Base-by-base conservation (phyloP, 2,329 filamentous ascomycete genomes). In the Paraphaeosphaeria sporulosa region DNA sequence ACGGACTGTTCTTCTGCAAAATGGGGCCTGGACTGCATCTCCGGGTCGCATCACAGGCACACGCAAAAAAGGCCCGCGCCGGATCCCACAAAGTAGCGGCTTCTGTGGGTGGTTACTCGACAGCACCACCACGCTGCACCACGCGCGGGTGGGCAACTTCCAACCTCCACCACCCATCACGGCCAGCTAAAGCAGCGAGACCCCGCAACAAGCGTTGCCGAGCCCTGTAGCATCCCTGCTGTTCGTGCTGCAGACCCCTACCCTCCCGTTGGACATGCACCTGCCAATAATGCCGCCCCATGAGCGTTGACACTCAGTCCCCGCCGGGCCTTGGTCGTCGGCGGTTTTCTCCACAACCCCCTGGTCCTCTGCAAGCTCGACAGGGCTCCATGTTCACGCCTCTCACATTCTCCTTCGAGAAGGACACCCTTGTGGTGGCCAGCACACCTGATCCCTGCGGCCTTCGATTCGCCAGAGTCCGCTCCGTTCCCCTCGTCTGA, bases 201-300 rank as follows among this genome's bases (percentile, higher is more conserved):
- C 76, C 76, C 76, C 76, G 75, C 76, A 78, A 77, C 73, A 77
- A 77, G 75, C 76, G 76, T 78, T 78, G 76, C 76, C 75, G 76
- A 78, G 73, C 73, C 71, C 68, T 77, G 72, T 71, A 68, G 54
- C 53, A 71, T 64, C 72, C 72, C 67, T 72, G 72, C 60, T 58
- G 38, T 55, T 46, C 62, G 57, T 67, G 67, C 71, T 64, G 72
- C 51, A 38, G 51, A 54, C 72, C 71, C 74, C 76, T 74, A 69
- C 68, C 64, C 67, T 77, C 74, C 74, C 74, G 73, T 71, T 71
- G 68, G 66, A 63, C 69, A 69, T 71, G 68, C 67, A 67, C 71
- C 70, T 71, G 66, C 76, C 76, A 78, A 75, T 76, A 71, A 73
- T 71, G 67, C 69, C 66, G 64, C 68, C 65, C 66, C 67, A 69